These are phyloP conservation scores for Trametes sanguinea DNA, from an alignment of 768 basidiomycete species.

Conservation along the genomic window DNA sequence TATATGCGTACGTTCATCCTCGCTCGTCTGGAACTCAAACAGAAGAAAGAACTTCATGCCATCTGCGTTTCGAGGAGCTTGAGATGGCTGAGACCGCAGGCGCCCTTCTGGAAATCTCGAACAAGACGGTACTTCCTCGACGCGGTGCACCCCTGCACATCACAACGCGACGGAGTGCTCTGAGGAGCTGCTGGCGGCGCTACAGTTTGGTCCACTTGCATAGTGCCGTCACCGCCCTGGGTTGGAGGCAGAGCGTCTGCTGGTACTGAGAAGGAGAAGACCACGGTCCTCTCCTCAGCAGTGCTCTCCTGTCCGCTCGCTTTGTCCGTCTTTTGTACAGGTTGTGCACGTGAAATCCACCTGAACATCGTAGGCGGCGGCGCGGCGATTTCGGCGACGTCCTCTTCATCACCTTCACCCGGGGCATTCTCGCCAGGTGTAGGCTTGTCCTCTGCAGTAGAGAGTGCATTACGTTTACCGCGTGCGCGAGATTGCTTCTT, in stretches of 20 bases:
- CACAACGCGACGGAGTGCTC: slow-evolving; percentile 41
- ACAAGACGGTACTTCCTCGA: slow-evolving; percentile 67
- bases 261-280: slow-evolving; percentile 59
- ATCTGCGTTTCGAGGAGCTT: slow-evolving; percentile 48
- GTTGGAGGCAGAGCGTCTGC: slow-evolving; percentile 30
- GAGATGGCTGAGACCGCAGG: slow-evolving; percentile 69
- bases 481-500: slow-evolving; percentile 80
- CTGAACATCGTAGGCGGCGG: slow-evolving; percentile 62
- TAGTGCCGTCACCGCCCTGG: slow-evolving; percentile 4
- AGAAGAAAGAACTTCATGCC: slow-evolving; percentile 17
- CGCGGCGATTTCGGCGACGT: slow-evolving; percentile 36
- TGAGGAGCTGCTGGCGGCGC: background rate
- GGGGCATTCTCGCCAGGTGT: slow-evolving; percentile 35
- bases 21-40: too few relatives aligned
- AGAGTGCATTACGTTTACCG: slow-evolving; percentile 54
- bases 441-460: slow-evolving; percentile 48
- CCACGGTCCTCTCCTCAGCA: slow-evolving; percentile 35
- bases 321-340: slow-evolving; percentile 5
- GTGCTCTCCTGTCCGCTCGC: background rate
- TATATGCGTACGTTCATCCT: background rate
- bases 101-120: slow-evolving; percentile 60
- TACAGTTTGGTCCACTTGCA: slow-evolving; percentile 19
- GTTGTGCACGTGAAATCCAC: slow-evolving; percentile 65
- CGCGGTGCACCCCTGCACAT: slow-evolving; percentile 56
- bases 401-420: slow-evolving; percentile 46